Evolutionary conservation across 2,329 filamentous ascomycete species (phyloP), one percentile per base, ranked within the genome.

Genomic region (Sarocladiaceae sp.): DNA sequence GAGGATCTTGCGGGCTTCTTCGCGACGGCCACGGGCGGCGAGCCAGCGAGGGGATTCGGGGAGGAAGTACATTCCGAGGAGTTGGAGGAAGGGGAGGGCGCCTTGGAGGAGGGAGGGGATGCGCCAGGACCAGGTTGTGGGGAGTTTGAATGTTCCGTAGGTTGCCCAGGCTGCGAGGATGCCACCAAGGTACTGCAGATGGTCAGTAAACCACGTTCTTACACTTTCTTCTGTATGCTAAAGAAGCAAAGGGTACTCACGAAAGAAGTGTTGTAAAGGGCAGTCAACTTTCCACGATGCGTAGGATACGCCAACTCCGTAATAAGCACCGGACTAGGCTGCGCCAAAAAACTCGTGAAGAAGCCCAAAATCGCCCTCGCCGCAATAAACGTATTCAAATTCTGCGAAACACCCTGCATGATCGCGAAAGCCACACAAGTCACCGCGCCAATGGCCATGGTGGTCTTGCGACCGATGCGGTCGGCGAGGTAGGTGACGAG

Each of bases 241-340:
- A 8, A 29, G 12, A n/a, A 18, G 7, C 7, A 7, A 23, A 8
- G 11, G 37, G 17, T 28, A 28, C 53, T 37, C 48, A 61, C 59
- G 50, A 57, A 64, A 20, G 58, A 56, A 2, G 58, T 73, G 51
- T 79, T 79, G 66, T 77, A 80, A 3, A 80, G 64, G 2, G 75
- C 74, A 1, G 75, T 79, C 22, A 64, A 51, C 17, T 61, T 61
- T 2, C 60, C 60, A 13, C 66, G 59, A 46, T 69, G 62, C 1
- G 62, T 61, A 2, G 66, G 64, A 49, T 66, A 64, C 2, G 66
- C 64, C 7, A 67, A 52, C 51, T 69, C 65, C 1, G 62, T 57
- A 18, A 69, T 60, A 0, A 69, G 59, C 4, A 67, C 55, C 2
- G 65, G 63, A 1, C 62, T 57, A 4, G 65, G 59, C 5, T 58